Evolutionary conservation across 2,329 filamentous ascomycete species (phyloP), one percentile per base, ranked within the genome.

Genomic region (Clonostachys byssicola): DNA sequence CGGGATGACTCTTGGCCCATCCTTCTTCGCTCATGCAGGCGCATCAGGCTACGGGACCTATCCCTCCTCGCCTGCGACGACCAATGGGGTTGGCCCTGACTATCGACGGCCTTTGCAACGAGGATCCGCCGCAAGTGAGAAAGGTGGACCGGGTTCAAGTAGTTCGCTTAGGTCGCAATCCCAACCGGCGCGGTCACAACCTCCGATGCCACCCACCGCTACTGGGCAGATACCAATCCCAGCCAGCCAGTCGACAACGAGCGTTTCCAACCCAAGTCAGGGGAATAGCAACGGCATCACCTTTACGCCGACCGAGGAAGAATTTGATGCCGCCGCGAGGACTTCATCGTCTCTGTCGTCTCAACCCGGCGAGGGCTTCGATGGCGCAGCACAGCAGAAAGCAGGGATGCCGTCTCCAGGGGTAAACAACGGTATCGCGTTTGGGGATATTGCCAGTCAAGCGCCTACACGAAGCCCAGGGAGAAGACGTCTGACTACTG

Each of bases 131-230:
- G 66, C 72, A 14, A 75, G 71, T 20, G 80, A 83, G 35, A 61
- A 72, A 13, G 71, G 71, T 10, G 57, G 66, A 16, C 63, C 70
- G 36, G 64, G 72, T 45, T 71, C 78, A 23, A 77, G 70, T 47
- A 78, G 80, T 54, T 70, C 79, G n/a, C 61, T 83, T 51, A 74
- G 82, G 52, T 86, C 82, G 23, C 82, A 86, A 58, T 85, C 82
- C n/a, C 82, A 85, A 58, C 82, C 82, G 20, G 75, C 78, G 34
- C 70, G 79, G 33, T 66, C 70, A 53, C 56, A 63, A 42, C 51
- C 63, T 55, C 34, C 69, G 56, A 49, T 58, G 16, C 43, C 44
- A 16, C 33, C 34, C 13, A 30, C 20, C 14, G 13, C 41, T 35
- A 40, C 30, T 4, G 34, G 23, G 8, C 50, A 44, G n/a, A 35